These are phyloP conservation scores for Xylariaceae sp. DNA, from an alignment of 2,329 filamentous ascomycete species.

Conservation along the genomic window DNA sequence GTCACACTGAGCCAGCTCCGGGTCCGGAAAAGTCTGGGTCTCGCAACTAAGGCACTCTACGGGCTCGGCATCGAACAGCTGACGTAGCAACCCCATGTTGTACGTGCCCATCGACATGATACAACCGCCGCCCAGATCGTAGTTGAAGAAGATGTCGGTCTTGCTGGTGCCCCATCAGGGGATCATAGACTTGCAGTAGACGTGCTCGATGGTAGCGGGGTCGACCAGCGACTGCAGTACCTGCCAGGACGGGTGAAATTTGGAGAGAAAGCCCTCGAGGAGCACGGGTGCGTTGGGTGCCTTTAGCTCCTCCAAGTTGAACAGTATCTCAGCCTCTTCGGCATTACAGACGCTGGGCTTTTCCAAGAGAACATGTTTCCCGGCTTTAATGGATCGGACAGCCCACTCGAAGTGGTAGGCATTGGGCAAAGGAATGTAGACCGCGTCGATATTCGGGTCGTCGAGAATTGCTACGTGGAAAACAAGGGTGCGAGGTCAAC, in stretches of 20 bases:
- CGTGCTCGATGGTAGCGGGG: constrained; percentile 23
- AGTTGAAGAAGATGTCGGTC: constrained; percentile 33
- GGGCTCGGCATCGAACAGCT: constrained; percentile 37
- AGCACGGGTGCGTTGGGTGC: constrained; percentile 32
- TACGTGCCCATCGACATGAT: constrained; percentile 40
- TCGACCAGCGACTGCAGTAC: constrained; percentile 30
- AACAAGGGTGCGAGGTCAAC: no score
- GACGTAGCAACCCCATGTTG: constrained; percentile 34
- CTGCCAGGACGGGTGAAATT: constrained; percentile 37
- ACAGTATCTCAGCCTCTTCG: constrained; percentile 34
- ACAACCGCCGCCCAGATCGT: constrained; percentile 8
- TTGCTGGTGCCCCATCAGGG: constrained; percentile 21
- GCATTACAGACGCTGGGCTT: constrained; percentile 40
- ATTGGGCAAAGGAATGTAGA: constrained; percentile 39
- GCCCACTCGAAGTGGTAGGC: constrained; percentile 36
- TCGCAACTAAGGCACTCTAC: constrained; percentile 33
- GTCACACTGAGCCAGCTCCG: constrained; percentile 32
- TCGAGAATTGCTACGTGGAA: constrained; percentile 26
- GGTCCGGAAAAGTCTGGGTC: constrained; percentile 21
- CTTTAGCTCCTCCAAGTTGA: constrained; percentile 27
- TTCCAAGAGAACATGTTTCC: constrained; percentile 45
- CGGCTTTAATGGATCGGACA: constrained; percentile 34
- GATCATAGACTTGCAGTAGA: constrained; percentile 21
- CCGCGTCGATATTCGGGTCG: constrained; percentile 34
- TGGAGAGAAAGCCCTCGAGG: constrained; percentile 41